These are phyloP conservation scores for Gossypium aridum DNA, from an alignment of 441 rosid genomes.

Conservation along the genomic window DNA sequence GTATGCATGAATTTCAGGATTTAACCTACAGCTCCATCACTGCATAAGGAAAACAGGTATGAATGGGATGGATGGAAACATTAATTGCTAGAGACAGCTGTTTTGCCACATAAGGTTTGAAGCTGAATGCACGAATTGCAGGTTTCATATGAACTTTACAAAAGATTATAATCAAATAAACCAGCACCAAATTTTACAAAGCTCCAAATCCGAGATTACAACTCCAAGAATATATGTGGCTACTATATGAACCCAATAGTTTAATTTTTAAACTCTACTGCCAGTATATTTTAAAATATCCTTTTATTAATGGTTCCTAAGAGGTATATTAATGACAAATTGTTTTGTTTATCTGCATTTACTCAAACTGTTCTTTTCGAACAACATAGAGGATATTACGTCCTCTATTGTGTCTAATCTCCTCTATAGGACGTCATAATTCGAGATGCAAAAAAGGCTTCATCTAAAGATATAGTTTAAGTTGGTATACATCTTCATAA, in stretches of 20 bases:
- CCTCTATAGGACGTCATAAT: neutral
- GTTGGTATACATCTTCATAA: neutral
- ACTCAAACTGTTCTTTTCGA: neutral
- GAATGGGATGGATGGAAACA: neutral
- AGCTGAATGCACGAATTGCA: neutral
- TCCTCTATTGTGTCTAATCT: neutral
- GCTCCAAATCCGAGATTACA: neutral
- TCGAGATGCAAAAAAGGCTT: neutral
- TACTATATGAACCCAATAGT: neutral
- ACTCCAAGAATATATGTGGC: neutral
- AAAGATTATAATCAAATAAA: neutral
- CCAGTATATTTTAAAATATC: neutral
- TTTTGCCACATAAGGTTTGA: neutral
- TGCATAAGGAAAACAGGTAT: neutral
- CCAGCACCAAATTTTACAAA: neutral
- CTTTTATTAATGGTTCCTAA: neutral
- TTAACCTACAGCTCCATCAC: neutral
- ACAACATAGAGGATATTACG: neutral
- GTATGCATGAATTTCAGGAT: neutral
- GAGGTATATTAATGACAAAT: neutral
- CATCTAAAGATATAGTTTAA: neutral
- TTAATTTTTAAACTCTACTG: neutral
- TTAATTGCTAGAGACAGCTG: neutral
- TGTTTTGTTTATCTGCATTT: neutral
- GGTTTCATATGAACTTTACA: neutral